Evolutionary conservation across 306 rosid genomes (phyloP), one percentile per base, ranked within the genome.

Genomic region (Fragaria nilgerrensis): DNA sequence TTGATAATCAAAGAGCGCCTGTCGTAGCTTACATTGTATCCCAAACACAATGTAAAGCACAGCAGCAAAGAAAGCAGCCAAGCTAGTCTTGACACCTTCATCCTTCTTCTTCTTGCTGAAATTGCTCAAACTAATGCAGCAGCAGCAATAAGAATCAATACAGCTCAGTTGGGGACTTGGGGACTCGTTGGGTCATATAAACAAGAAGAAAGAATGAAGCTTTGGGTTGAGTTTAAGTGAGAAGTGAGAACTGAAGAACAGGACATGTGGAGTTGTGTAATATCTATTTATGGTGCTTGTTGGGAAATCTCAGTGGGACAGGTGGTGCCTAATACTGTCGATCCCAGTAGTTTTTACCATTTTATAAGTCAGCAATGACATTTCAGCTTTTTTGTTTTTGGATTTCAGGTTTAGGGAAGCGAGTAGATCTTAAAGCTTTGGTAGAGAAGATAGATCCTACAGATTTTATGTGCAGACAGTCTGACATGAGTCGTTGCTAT

Each of bases 1-100:
- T 87, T 78, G 68, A 94, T 86, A 80, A 91, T 85, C 81, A 94
- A 87, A 15, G 98, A 94, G 43, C 96, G 97, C 41, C 83, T 83
- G 17, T 94, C 98, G 80, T 91, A 94, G 68, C 86, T 91, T 0
- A 94, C 98, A 81, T 91, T 94, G 68, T 83, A 76, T 23, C 34
- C 81, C 5, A 23, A 63, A 67, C 78, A 37, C 52, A 64, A 56
- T 25, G 78, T 5, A 14, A 50, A 56, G 63, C 78, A 53, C 22
- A 65, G 15, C 16, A 63, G 23, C 73, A 72, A 34, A 3, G 27
- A 37, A 52, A 77, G 52, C 44, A n/a, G 27, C 32, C 32, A 32
- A 20, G 34, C 49, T 36, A 65, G 3, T 4, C 16, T 5, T 3
- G 71, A 27, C 12, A 22, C 34, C 77, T 73, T 73, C 76, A 53